phyloP scores from a whole-genome alignment of 1,284 basidiomycete species.

The Apiotrichum porosum region DNA sequence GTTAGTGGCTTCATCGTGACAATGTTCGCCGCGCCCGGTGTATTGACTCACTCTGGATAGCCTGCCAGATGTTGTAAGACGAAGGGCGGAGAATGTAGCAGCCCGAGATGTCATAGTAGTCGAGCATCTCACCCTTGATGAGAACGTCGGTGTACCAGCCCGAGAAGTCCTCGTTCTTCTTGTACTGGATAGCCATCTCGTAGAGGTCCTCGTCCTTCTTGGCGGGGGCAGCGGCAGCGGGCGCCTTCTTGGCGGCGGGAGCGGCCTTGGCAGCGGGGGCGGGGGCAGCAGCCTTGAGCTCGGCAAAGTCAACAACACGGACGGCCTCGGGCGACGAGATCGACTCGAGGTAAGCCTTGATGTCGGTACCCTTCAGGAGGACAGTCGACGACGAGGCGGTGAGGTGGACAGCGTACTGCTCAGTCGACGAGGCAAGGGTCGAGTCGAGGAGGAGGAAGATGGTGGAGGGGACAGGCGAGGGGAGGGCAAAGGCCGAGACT shows the following conservation, averaged over 20 bases:
- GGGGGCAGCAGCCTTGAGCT: conserved; percentile 53
- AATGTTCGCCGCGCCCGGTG: conserved; percentile 55
- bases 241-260: conserved; percentile 24
- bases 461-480: conserved; percentile 64
- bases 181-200: conserved; percentile 86
- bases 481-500: conserved; percentile 78
- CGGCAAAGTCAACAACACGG: conserved; percentile 63
- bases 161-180: conserved; percentile 91
- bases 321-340: conserved; percentile 48
- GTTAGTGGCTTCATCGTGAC: not conserved
- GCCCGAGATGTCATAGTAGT: conserved; percentile 97
- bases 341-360: conserved; percentile 65
- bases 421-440: conserved; percentile 58
- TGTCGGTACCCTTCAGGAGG: conserved; percentile 70
- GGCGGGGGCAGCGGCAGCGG: conserved; percentile 19
- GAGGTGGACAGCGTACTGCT: conserved; percentile 68
- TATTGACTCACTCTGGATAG: conserved; percentile 62
- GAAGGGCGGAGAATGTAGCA: conserved; percentile 98
- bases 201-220: conserved; percentile 79
- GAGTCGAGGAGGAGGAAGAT: conserved; percentile 72
- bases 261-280: conserved; percentile 14
- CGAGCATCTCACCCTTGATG: conserved; percentile 97
- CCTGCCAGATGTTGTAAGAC: conserved; percentile 96
- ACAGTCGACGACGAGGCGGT: conserved; percentile 65
- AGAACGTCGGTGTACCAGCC: conserved; percentile 95